Conservation (phyloP, 148 eudicot genomes). For the Chenopodium formosanum region DNA sequence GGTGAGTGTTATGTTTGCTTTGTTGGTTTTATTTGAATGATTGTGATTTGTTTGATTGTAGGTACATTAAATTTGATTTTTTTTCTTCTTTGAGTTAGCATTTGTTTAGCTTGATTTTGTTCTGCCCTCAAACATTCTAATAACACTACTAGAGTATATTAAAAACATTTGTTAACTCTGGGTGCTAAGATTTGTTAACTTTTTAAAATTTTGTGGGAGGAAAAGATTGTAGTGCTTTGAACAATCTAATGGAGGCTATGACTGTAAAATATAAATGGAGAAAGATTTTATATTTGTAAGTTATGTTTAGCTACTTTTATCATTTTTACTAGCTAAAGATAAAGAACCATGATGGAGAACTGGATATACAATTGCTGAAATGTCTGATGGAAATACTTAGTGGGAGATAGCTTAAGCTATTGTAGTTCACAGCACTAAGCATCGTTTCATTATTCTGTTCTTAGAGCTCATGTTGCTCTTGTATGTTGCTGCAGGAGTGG, state of each 20-base stretch:
- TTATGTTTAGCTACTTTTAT: neutral
- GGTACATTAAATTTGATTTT: neutral
- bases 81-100: neutral
- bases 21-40: neutral
- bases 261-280: neutral
- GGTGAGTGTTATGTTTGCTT: constrained; percentile 39
- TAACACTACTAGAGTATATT: neutral
- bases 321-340: no score
- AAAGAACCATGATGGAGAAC: no score
- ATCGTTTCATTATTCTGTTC: neutral
- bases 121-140: neutral
- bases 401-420: neutral
- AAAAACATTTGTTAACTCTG: neutral
- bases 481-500: constrained; percentile 59
- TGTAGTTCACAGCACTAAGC: neutral
- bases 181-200: neutral
- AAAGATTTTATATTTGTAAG: neutral
- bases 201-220: neutral
- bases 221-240: neutral
- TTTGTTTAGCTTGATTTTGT: neutral
- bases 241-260: neutral
- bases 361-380: neutral
- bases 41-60: neutral
- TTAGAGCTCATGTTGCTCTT: neutral
- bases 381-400: neutral